Base-by-base conservation (phyloP, 331 rosid genomes). In the Phaseolus coccineus region DNA sequence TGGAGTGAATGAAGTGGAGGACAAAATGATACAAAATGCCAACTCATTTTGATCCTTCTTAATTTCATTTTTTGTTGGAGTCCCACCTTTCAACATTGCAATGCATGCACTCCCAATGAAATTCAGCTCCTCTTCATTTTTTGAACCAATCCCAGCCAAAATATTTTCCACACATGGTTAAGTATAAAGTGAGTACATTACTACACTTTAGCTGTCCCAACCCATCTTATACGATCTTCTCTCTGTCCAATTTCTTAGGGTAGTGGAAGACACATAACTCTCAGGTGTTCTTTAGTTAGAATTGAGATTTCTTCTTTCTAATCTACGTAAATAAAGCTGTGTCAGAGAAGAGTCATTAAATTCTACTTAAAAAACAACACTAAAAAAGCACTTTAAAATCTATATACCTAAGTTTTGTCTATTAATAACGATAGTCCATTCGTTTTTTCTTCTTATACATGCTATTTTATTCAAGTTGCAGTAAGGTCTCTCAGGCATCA, bases 11-110 rank as follows among this genome's bases (percentile, higher is more conserved):
- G 16, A 55, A 85, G 84, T 79, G 86, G 89, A 79, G 44, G 88
- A 84, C 85, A 87, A 79, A 76, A 84, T 87, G 85, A 87, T 87
- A 82, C 52, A 82, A 58, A 66, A 81, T 37, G 82, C 83, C 88
- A 79, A 72, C 84, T 28, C 71, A 81, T 79, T 80, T 74, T 78
- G 84, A 81, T 78, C 22, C 80, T 33, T 74, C 47, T 33, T 14
- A 35, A 16, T 65, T 77, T 71, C 84, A 75, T 84, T 44, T 65
- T 71, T 84, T 65, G 22, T 57, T 46, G 5, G 74, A 81, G 61
- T 63, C 50, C 82, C 80, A 74, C 80, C 28, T 62, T 39, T 83
- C 77, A 55, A 31, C 56, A 80, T 69, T 65, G 48, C 13, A 31
- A 80, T 75, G 61, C 77, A 77, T 56, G 85, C 77, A 84, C 58